These are phyloP conservation scores for Cercophora newfieldiana DNA, from an alignment of 495 filamentous ascomycete species.

Conservation along the genomic window DNA sequence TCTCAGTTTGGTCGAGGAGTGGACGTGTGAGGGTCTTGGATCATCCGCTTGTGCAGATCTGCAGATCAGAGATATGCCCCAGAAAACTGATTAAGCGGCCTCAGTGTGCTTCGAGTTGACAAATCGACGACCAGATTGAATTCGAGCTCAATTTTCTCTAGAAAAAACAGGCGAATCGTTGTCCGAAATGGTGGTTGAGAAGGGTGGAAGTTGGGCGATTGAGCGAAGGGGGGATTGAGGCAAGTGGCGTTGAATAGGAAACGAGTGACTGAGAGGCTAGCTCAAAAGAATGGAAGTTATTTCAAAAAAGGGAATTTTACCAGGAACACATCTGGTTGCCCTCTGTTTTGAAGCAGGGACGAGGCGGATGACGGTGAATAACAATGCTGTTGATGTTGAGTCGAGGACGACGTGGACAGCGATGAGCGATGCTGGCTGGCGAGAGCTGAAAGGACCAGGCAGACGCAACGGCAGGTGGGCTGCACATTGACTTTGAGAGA, in stretches of 20 bases:
- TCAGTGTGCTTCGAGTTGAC: neutral
- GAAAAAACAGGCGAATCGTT: neutral
- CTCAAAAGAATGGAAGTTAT: constrained; percentile 45
- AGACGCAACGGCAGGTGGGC: constrained; percentile 10
- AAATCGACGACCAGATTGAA: neutral
- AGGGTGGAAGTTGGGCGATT: neutral
- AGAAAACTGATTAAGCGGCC: neutral
- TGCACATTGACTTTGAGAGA: constrained; percentile 28
- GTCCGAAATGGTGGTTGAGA: neutral
- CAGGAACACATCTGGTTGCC: constrained; percentile 20
- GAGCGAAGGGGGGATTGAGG: constrained; percentile 7
- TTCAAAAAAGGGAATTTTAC: constrained; percentile 19
- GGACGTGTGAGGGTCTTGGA: constrained; percentile 13
- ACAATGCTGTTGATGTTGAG: constrained; percentile 16
- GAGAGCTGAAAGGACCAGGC: constrained; percentile 26
- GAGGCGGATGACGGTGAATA: constrained; percentile 11
- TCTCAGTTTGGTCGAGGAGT: neutral
- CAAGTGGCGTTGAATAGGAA: constrained; percentile 28
- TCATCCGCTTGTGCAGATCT: constrained; percentile 25
- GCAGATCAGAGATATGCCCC: constrained; percentile 15
- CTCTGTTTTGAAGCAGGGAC: neutral
- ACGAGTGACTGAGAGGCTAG: constrained; percentile 55
- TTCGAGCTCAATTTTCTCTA: neutral
- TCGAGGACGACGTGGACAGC: constrained; percentile 25
- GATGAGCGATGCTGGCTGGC: constrained; percentile 19